Evolutionary conservation across 805 yeast species (phyloP).

Genomic region (Blastobotrys attinorum): DNA sequence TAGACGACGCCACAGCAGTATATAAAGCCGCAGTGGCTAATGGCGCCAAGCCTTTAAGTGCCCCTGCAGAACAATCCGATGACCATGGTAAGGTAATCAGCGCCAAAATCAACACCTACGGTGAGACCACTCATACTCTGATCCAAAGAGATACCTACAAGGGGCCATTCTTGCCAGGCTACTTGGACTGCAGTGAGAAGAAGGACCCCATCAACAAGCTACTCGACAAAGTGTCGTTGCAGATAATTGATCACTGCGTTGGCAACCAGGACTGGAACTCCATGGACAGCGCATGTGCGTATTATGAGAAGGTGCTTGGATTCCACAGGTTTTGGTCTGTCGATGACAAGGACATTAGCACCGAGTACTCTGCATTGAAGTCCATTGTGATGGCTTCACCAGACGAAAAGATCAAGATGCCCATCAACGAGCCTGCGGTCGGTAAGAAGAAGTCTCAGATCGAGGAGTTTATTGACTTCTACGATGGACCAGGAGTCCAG

Average conservation of each 20-base stretch:
- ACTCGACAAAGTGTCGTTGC: conserved; percentile 35
- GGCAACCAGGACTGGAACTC: conserved; percentile 68
- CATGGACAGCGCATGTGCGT: conserved; percentile 49
- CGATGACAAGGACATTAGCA: conserved; percentile 66
- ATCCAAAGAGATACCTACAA: conserved; percentile 37
- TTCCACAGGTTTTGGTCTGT: conserved; percentile 81
- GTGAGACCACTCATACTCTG: conserved; percentile 66
- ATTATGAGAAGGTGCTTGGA: conserved; percentile 57
- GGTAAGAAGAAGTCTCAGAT: conserved; percentile 65
- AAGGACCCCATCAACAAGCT: conserved; percentile 18
- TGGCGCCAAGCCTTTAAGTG: conserved; percentile 42
- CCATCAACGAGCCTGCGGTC: conserved; percentile 76
- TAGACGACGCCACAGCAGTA: conserved; percentile 40
- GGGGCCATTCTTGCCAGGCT: conserved; percentile 50
- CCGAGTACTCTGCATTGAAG: conserved; percentile 59
- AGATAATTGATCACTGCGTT: conserved; percentile 67
- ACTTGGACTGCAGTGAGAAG: conserved; percentile 12
- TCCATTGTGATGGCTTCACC: conserved; percentile 72
- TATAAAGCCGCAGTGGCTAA: conserved; percentile 39
- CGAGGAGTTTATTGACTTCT: conserved; percentile 69
- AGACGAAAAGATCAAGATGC: conserved; percentile 63
- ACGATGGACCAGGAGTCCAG: conserved; percentile 79
- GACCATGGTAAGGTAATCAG: conserved; percentile 41
- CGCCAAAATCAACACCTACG: conserved; percentile 48
- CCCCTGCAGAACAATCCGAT: conserved; percentile 32